These are phyloP conservation scores for Triadica sebifera DNA, from an alignment of 345 rosid species.

Conservation along the genomic window DNA sequence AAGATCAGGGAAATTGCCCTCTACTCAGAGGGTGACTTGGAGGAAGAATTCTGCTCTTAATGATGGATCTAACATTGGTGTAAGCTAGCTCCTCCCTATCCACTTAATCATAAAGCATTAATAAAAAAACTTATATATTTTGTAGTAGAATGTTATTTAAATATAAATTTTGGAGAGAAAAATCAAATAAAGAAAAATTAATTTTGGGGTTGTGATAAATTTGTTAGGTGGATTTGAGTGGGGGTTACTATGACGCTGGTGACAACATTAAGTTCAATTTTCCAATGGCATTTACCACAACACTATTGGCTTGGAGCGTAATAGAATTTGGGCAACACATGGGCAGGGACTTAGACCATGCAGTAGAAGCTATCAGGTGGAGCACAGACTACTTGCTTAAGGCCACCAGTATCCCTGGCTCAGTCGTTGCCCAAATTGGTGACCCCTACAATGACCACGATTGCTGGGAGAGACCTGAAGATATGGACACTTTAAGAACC, in stretches of 20 bases:
- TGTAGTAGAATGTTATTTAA: too few relatives aligned
- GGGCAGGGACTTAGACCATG: slow-evolving; percentile 18
- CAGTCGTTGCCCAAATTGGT: slow-evolving; percentile 22
- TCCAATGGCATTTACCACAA: slow-evolving; percentile 31
- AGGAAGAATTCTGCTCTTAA: slow-evolving; percentile 25
- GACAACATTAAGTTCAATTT: slow-evolving; percentile 29
- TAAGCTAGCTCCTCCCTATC: background rate
- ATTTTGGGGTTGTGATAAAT: background rate
- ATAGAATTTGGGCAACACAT: slow-evolving; percentile 16
- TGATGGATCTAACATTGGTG: slow-evolving; percentile 28
- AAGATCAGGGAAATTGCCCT: slow-evolving; percentile 30
- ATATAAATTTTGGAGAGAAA: too few relatives aligned
- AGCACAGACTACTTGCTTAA: slow-evolving; percentile 26
- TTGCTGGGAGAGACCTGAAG: slow-evolving; percentile 34
- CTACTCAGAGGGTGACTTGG: slow-evolving; percentile 22
- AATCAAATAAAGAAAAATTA: too few relatives aligned
- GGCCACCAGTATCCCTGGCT: slow-evolving; percentile 21
- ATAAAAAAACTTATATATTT: too few relatives aligned
- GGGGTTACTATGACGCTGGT: slow-evolving; percentile 33
- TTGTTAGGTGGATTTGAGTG: slow-evolving; percentile 20
- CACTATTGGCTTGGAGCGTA: slow-evolving; percentile 26
- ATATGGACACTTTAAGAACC: slow-evolving; percentile 30
- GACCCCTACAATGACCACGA: slow-evolving; percentile 21
- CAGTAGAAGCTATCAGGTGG: slow-evolving; percentile 20
- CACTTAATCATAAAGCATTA: too few relatives aligned